Evolutionary conservation across 352 stramenopile species (phyloP), one percentile per base, ranked within the genome.

Genomic region (Phytopythium litorale): DNA sequence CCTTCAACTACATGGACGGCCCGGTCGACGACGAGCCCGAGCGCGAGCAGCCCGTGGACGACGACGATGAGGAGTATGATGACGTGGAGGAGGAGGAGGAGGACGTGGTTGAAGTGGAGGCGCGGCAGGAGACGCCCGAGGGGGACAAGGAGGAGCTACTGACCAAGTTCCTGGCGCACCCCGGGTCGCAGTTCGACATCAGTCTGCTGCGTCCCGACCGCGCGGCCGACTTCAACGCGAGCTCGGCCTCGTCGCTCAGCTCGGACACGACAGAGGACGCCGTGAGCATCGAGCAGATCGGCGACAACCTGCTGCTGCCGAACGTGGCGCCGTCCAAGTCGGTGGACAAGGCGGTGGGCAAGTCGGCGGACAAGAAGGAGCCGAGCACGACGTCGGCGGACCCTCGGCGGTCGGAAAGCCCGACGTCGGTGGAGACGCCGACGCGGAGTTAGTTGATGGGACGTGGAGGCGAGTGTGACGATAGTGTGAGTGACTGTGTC

Each of bases 1-100:
- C 83, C 15, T 92, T 91, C 70, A 92, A 92, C 65, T 88, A 88
- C 68, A 84, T 92, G 74, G 81, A 90, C 52, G 76, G 78, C 8
- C 68, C 64, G 4, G 76, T 71, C 1, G 72, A 84, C 58, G 58
- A 60, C 33, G 76, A 89, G 62, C 58, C 62, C 3, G 69, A 76
- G 40, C 35, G 46, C 40, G 76, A 88, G 64, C 70, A 75, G 32
- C 69, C 75, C 59, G 23, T 76, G 35, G 65, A 68, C 18, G 73
- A 84, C 3, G 67, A 73, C 12, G 71, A 82, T 3, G 72, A 78
- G 7, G 75, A 80, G 13, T 57, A 68, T 2, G 63, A 54, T 4
- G 67, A 73, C 1, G 68, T 65, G 12, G 40, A 61, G 4, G 69
- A 71, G 42, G 69, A 71, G 42, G 69, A 67, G 37, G 65, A 48